These are phyloP conservation scores for Akanthomyces dipterigenus DNA, from an alignment of 2,329 filamentous ascomycete species.

Conservation along the genomic window DNA sequence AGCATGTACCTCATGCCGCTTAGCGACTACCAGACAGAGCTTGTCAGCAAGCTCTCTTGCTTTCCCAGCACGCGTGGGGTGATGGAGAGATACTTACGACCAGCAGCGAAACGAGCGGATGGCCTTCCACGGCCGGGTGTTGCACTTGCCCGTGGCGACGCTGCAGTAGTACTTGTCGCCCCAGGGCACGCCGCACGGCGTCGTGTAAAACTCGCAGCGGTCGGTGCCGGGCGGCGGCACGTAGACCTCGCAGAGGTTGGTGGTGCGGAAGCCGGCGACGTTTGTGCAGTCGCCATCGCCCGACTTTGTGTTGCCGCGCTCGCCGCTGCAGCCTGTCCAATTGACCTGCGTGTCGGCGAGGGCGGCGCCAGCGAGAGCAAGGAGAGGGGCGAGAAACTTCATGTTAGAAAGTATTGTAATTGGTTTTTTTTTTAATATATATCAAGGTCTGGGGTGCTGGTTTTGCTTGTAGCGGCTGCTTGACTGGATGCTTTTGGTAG, in stretches of 20 bases:
- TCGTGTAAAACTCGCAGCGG: conserved; percentile 8
- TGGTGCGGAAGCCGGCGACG: not conserved
- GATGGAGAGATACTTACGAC: not conserved
- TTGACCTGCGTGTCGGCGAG: not conserved
- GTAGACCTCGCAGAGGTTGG: not conserved
- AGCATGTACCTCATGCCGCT: too few species aligned
- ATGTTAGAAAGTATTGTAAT: not conserved
- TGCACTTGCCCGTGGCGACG: not conserved
- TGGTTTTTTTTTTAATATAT: too few species aligned
- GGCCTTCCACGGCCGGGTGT: not conserved
- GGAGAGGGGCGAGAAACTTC: not conserved
- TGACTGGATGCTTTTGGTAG: not conserved
- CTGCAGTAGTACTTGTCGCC: not conserved
- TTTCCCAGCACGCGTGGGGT: too few species aligned
- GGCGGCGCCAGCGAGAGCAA: not conserved
- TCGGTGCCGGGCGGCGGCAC: conserved; percentile 1
- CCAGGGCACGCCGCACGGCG: not conserved
- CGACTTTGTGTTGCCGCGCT: not conserved
- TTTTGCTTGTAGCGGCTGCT: not conserved
- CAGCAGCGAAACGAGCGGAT: conserved; percentile 2
- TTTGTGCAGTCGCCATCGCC: not conserved
- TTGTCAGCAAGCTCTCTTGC: not conserved
- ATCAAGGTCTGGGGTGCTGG: too few species aligned
- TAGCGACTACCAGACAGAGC: too few species aligned
- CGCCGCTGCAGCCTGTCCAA: not conserved